Base-by-base conservation (phyloP, 2,329 filamentous ascomycete species). In the Penicillium polonicum region DNA sequence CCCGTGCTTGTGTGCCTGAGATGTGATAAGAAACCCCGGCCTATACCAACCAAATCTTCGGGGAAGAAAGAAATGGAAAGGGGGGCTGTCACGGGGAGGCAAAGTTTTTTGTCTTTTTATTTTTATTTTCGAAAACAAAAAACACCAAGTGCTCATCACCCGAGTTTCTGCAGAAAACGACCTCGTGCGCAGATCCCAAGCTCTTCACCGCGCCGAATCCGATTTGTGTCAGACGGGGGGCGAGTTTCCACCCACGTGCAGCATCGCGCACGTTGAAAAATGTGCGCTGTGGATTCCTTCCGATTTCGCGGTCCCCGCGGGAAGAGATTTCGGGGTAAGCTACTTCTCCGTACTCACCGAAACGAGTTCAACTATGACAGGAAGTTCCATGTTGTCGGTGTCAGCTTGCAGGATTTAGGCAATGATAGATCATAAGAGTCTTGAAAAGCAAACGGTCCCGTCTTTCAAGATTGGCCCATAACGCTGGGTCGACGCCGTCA, bases 131-230 rank as follows among this genome's bases (percentile, higher is more conserved):
- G 21, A 2, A 8, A 7, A 27, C 1, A 25, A 27, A 8, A 27
- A 27, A 27, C 27, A 9, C 27, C 4, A 8, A 19, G 27, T 31
- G 56, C 41, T 17, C 33, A 53, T 55, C 50, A 41, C 50, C 55
- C 46, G 43, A 54, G 50, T 59, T 57, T 52, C 60, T 62, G 58
- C 60, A 58, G 57, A 48, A 27, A 42, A n/a, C 38, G 38, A 38
- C 44, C 58, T 59, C 51, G 49, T 51, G 48, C 44, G 21, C 35
- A 44, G 25, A 41, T 53, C 52, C 25, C 25, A 36, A 53, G 27
- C 19, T 55, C 35, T 54, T 58, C 59, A 53, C 52, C 21, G 33
- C 13, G 42, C 44, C 19, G 12, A 55, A 56, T 55, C 13, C 41
- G 51, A 41, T 42, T 42, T 56, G 50, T 31, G 23, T 33, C 41